Base-by-base conservation (phyloP, 2,329 filamentous ascomycete genomes). In the Alternaria metachromatica region DNA sequence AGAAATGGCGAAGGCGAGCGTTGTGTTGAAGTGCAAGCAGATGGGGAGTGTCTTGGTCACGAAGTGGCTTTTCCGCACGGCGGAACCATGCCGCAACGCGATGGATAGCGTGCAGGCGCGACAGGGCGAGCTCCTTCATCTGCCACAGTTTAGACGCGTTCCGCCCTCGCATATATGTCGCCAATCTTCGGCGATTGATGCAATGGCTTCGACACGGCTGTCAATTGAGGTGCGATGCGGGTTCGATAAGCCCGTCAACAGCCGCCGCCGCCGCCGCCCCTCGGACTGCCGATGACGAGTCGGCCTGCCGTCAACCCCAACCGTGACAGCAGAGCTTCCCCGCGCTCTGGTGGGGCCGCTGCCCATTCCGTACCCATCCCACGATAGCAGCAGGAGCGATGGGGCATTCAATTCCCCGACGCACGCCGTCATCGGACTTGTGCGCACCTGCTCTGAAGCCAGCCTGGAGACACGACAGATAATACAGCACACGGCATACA, bases 311-410 rank as follows among this genome's bases (percentile, higher is more conserved):
- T 41, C 11, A 43, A 33, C 28, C 41, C 28, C 58, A 56, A 55
- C 49, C 44, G 28, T 21, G 30, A 45, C 51, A 50, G 18, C 30
- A 37, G 41, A 58, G 55, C 45, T 68, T 65, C 66, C 66, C 66
- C 68, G 66, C 68, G 62, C 55, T 28, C 58, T 60, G 58, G 69
- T 68, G 69, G 69, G 69, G 69, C 65, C 58, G n/a, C 37, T 41
- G 37, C 13, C 21, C 46, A 37, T 50, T 50, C 37, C 26, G 44
- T 44, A 23, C 18, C 21, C n/a, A 13, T 25, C 37, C 23, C 33
- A 28, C 5, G 45, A 63, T 46, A 21, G 45, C 44, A 51, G 55
- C 43, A 25, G 41, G 44, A 51, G 55, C 53, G 41, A 64, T 62
- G 62, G 54, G 44, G 26, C 26, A 30, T 21, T 25, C 25, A 55